A percentile compares a stretch with the other conserved stretches of the same genome.
Evolutionary conservation across 1,284 basidiomycete species (phyloP).

Genomic region (Rugosomyces carneus): DNA sequence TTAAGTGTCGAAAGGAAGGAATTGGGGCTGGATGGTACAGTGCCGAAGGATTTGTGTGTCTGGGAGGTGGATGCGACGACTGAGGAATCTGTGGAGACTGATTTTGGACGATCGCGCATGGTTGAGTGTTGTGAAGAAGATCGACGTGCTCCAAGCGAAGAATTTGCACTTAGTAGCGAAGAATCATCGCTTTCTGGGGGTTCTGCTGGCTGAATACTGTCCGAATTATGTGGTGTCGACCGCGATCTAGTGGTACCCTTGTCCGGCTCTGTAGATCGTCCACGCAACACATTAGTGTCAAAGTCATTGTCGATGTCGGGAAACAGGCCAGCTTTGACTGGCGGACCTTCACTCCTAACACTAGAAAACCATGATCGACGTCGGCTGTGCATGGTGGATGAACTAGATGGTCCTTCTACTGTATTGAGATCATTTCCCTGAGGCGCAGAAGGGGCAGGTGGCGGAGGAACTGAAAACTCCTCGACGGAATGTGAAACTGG

Average conservation of each 20-base stretch:
- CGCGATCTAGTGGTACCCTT: conserved; percentile 27
- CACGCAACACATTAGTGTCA: conserved; percentile 22
- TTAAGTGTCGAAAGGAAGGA: conserved; percentile 71
- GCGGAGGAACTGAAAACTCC: conserved; percentile 8
- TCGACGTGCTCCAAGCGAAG: conserved; percentile 17
- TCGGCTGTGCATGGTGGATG: conserved; percentile 13
- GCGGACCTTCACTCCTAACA: conserved; percentile 26
- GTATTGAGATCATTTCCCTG: conserved; percentile 2
- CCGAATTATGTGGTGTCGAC: conserved; percentile 28
- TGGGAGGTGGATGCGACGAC: conserved; percentile 13
- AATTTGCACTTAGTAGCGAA: conserved; percentile 13
- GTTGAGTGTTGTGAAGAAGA: conserved; percentile 29
- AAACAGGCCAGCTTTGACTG: conserved; percentile 8
- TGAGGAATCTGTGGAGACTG: conserved; percentile 18
- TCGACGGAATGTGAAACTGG: conserved; percentile 17
- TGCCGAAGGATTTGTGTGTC: conserved; percentile 25
- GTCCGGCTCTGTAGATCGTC: conserved; percentile 27
- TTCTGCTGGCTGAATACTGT: conserved; percentile 15
- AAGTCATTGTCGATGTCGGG: conserved; percentile 14
- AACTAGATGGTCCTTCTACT: conserved; percentile 8
- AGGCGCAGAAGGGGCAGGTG: conserved; percentile 1
- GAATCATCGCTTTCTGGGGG: conserved; percentile 20
- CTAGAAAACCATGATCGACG: conserved; percentile 36
- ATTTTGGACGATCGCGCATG: conserved; percentile 19
- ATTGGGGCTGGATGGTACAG: conserved; percentile 31